Evolutionary conservation across 345 rosid species (phyloP), one percentile per base, ranked within the genome.

Genomic region (Bruguiera gymnorhiza): DNA sequence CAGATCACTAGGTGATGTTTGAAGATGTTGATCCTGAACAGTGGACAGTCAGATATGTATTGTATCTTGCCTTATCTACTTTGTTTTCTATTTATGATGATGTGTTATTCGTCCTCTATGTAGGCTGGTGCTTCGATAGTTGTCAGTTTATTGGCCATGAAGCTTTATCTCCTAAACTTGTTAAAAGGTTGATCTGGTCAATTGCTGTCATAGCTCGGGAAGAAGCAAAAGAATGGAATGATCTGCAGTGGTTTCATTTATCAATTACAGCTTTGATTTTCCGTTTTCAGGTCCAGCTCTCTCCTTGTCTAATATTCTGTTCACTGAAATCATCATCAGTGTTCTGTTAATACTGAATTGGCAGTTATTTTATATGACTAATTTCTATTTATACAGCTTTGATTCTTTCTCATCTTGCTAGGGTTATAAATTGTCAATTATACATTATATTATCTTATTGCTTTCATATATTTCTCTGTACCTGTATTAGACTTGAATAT

Each of bases 111-210:
- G 19, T 3, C 48, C 60, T 78, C 73, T 67, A n/a, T 81, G 65
- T 76, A 92, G 99, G 97, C 97, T 62, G 87, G 96, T 83, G 86
- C 93, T 59, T 81, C 92, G 75, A 95, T 95, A 93, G 82, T 90
- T 84, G 87, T 86, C 67, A 82, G 92, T 63, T 74, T 88, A 63
- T 80, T 95, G 69, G 89, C 93, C 62, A 89, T 84, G 87, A 84
- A 70, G 70, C 80, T 1, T 68, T 95, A 65, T 81, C 88, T 70
- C 83, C 88, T 52, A 87, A 92, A 75, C 93, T 92, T 70, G 84
- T 88, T 52, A 92, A 86, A 56, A 86, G 85, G 69, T 76, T 88
- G 79, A 80, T 92, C 75, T 86, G 89, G 64, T 81, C 88, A 34
- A 80, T 95, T 69, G 78, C 90, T 67, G 92, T 82, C 76, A 52